Evolutionary conservation across 768 basidiomycete genomes (phyloP).

Genomic region (Wakefieldia striispora): DNA sequence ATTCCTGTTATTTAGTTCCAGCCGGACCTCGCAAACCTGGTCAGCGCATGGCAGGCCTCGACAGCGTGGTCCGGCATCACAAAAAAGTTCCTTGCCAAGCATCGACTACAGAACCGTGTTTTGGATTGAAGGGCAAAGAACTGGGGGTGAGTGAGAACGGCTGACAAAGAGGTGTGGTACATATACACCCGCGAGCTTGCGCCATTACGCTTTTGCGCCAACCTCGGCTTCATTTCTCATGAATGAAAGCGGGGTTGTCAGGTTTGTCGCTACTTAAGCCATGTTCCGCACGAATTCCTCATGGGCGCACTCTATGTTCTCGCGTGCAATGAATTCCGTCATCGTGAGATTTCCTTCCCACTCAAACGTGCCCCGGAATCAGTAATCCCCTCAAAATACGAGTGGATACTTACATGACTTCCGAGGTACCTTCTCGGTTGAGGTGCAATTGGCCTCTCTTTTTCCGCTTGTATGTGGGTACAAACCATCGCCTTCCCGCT

Average conservation of each 20-base stretch:
- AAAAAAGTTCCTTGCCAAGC: background rate
- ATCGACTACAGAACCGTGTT: background rate
- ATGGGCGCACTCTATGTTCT: constrained; percentile 11
- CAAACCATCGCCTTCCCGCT: constrained; percentile 30
- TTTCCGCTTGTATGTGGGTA: constrained; percentile 17
- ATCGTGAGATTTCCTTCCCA: constrained; percentile 2
- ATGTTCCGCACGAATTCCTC: constrained; percentile 23
- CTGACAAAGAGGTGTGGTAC: constrained; percentile 5
- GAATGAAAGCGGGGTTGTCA: constrained; percentile 5
- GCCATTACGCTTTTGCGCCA: constrained; percentile 7
- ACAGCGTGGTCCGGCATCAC: constrained; percentile 2
- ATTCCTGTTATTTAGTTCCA: background rate
- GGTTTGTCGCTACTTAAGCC: constrained; percentile 9
- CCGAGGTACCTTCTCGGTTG: constrained; percentile 19
- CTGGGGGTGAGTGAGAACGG: background rate
- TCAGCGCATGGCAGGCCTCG: background rate
- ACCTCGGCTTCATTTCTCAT: background rate
- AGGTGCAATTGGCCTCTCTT: constrained; percentile 21
- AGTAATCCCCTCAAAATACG: constrained; percentile 13
- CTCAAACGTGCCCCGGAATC: constrained; percentile 13
- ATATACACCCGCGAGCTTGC: constrained; percentile 1
- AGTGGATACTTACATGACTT: constrained; percentile 7
- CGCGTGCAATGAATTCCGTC: constrained; percentile 19
- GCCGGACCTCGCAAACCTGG: constrained; percentile 1
- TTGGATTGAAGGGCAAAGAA: too few species aligned